phyloP scores from a whole-genome alignment of 2,329 filamentous ascomycete species.

The Diaporthe citrichinensis region DNA sequence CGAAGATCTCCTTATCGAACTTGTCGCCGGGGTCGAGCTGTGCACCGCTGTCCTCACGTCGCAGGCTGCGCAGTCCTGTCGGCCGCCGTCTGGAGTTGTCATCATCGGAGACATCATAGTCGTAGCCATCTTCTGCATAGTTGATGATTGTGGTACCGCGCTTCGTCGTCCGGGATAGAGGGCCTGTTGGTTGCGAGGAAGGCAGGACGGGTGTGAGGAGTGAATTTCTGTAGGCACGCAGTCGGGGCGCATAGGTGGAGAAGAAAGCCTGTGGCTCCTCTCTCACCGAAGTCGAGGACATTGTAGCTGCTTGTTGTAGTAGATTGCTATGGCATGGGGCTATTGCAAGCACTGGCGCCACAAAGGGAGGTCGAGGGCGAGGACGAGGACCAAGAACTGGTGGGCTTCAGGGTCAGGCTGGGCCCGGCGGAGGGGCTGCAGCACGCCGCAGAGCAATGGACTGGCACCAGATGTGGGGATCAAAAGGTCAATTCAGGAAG shows the following conservation, averaged over 20 bases:
- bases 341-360: constrained; percentile 9
- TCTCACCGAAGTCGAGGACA: constrained; percentile 60
- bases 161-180: constrained; percentile 89
- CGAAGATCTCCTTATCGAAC: constrained; percentile 84
- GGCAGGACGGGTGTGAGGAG: constrained; percentile 88
- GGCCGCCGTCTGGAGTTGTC: constrained; percentile 83
- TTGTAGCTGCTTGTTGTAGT: constrained; percentile 47
- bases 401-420: constrained; percentile 25
- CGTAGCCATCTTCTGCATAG: constrained; percentile 96
- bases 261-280: constrained; percentile 84
- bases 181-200: constrained; percentile 74
- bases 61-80: constrained; percentile 86
- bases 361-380: constrained; percentile 35
- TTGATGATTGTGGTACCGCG: constrained; percentile 97
- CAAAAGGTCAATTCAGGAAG: background rate
- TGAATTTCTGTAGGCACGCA: constrained; percentile 92
- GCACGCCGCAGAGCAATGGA: constrained; percentile 15
- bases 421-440: constrained; percentile 35
- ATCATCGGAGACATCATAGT: constrained; percentile 81
- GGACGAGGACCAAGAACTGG: constrained; percentile 9
- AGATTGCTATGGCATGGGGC: background rate
- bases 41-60: constrained; percentile 79
- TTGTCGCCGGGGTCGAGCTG: constrained; percentile 79
- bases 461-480: background rate
- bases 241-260: constrained; percentile 90